Conservation (phyloP, 1,284 basidiomycete species). For the Marasmius oreades region DNA sequence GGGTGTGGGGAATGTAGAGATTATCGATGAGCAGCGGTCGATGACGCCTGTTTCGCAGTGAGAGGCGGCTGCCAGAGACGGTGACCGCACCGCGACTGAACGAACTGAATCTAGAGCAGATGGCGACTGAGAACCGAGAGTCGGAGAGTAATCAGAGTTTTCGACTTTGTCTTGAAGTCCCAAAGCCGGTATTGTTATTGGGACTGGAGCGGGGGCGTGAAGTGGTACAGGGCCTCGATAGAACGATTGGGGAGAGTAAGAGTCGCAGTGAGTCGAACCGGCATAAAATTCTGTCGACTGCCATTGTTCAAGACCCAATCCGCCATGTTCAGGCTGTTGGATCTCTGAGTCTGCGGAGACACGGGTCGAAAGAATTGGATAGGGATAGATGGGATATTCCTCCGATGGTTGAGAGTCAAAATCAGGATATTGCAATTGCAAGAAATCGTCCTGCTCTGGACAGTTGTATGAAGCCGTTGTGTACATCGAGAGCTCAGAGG, state of each 20-base stretch:
- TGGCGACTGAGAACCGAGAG: too few species aligned
- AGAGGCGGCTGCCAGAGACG: not conserved
- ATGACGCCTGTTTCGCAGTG: too few species aligned
- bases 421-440: too few species aligned
- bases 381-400: not conserved
- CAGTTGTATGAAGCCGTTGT: too few species aligned
- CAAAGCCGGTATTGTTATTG: too few species aligned
- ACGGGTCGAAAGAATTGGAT: not conserved
- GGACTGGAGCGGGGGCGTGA: not conserved
- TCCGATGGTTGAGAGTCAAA: not conserved
- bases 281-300: not conserved
- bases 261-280: not conserved
- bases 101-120: too few species aligned
- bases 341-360: not conserved
- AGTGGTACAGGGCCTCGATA: too few species aligned
- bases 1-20: constrained; percentile 55
- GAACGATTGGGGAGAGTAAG: not conserved
- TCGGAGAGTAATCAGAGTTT: too few species aligned
- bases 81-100: not conserved
- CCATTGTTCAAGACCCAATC: not conserved
- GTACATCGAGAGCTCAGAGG: not conserved
- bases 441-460: too few species aligned
- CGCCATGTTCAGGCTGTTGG: not conserved
- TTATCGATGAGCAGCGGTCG: not conserved
- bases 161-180: too few species aligned